These are phyloP conservation scores for Fusarium acutatum DNA, from an alignment of 2,329 filamentous ascomycete genomes.

Conservation along the genomic window DNA sequence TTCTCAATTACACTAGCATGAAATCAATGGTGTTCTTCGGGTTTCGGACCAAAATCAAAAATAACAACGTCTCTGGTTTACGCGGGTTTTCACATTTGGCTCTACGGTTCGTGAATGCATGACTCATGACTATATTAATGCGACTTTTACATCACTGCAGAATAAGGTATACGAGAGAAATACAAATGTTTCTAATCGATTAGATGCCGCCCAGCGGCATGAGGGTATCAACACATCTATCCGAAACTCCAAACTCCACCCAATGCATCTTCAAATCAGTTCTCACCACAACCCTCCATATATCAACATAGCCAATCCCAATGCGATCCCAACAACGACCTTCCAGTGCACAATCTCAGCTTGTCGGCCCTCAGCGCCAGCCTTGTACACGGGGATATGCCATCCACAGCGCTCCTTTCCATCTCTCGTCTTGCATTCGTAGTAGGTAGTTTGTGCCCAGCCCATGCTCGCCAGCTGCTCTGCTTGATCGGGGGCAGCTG, in stretches of 20 bases:
- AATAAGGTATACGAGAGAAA: not conserved
- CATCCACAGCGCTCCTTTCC: conserved; percentile 48
- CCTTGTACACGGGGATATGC: conserved; percentile 47
- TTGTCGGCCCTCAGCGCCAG: conserved; percentile 32
- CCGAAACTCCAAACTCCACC: conserved; percentile 27
- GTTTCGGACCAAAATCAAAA: conserved; percentile 48
- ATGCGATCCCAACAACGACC: conserved; percentile 13
- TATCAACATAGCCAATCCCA: conserved; percentile 16
- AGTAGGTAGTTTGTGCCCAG: conserved; percentile 47
- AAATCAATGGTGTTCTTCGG: conserved; percentile 54
- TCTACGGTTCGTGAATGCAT: conserved; percentile 10
- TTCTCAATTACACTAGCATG: conserved; percentile 52
- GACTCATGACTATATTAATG: conserved; percentile 16
- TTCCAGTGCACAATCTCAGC: conserved; percentile 32
- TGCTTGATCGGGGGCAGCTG: conserved; percentile 45
- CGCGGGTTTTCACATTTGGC: not conserved
- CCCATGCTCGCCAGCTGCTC: conserved; percentile 43
- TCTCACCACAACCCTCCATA: conserved; percentile 11
- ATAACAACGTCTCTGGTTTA: conserved; percentile 35
- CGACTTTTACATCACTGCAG: not conserved
- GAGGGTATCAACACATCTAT: conserved; percentile 31
- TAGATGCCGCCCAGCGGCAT: conserved; percentile 25
- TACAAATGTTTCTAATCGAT: not conserved
- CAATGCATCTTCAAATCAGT: conserved; percentile 1
- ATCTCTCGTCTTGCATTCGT: conserved; percentile 45